These are phyloP conservation scores for Sisymbrium irio DNA, from an alignment of 345 rosid genomes.

Conservation along the genomic window DNA sequence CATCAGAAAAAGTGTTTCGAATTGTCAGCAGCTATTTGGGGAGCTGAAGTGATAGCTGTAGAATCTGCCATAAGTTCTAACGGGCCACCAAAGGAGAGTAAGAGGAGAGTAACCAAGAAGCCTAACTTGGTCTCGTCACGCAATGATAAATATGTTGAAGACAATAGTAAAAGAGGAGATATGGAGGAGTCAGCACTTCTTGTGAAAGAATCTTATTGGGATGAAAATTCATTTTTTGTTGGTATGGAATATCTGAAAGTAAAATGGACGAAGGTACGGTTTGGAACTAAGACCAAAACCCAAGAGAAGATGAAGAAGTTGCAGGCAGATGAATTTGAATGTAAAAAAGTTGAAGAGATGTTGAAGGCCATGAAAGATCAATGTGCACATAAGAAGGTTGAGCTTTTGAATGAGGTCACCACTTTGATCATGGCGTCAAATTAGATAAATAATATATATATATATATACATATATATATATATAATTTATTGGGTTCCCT, in stretches of 20 bases:
- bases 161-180: neutral
- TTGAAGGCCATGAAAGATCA: neutral
- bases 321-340: neutral
- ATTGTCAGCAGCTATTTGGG: neutral
- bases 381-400: neutral
- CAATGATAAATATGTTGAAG: neutral
- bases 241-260: neutral
- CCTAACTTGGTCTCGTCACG: neutral
- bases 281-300: neutral
- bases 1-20: neutral
- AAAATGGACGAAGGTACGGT: neutral
- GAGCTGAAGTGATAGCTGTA: neutral
- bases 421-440: neutral
- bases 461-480: no score
- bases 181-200: neutral
- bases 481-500: neutral
- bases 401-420: neutral
- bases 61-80: neutral
- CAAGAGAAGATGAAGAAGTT: conserved; percentile 2
- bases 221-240: neutral
- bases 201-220: neutral
- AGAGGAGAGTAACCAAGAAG: neutral
- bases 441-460: no score
- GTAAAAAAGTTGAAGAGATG: neutral
- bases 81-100: neutral